Conservation (phyloP, 2,329 filamentous ascomycete genomes). For the Monilinia vaccinii-corymbosi region DNA sequence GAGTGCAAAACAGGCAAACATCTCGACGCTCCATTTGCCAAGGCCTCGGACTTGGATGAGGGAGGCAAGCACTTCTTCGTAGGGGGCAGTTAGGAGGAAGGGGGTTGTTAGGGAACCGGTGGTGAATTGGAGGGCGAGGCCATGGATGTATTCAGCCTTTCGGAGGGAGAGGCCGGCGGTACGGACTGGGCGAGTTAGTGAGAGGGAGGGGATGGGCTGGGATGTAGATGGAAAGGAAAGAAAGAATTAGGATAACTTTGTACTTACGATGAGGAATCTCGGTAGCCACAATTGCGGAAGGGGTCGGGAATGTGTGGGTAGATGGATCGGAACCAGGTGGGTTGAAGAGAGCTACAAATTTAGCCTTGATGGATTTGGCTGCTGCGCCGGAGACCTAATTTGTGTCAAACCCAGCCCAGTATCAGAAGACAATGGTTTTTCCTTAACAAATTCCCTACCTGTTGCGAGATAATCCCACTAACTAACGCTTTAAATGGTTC, state of each 20-base stretch:
- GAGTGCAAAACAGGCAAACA: constrained; percentile 95
- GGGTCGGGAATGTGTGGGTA: constrained; percentile 56
- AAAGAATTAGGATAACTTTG: neutral
- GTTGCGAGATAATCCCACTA: constrained; percentile 89
- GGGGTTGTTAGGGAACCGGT: constrained; percentile 64
- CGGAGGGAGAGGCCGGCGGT: constrained; percentile 84
- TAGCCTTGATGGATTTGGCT: constrained; percentile 78
- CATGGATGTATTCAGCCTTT: constrained; percentile 91
- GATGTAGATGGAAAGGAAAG: neutral
- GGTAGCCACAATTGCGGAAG: constrained; percentile 57
- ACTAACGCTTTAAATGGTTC: constrained; percentile 80
- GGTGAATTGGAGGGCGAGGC: constrained; percentile 73
- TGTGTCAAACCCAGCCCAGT: neutral
- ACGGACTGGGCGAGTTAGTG: constrained; percentile 58
- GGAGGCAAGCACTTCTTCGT: constrained; percentile 77
- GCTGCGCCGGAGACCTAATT: constrained; percentile 72
- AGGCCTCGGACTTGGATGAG: constrained; percentile 80
- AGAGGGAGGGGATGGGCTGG: constrained; percentile 58
- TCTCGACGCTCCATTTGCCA: constrained; percentile 88
- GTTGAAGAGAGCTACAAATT: constrained; percentile 68
- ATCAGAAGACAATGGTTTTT: neutral
- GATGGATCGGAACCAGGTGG: constrained; percentile 29
- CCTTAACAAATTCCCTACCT: constrained; percentile 35
- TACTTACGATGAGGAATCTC: constrained; percentile 40
- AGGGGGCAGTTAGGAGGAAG: constrained; percentile 68